Evolutionary conservation across 129 eudicot species (phyloP).

Genomic region (Heracleum sosnowskyi): DNA sequence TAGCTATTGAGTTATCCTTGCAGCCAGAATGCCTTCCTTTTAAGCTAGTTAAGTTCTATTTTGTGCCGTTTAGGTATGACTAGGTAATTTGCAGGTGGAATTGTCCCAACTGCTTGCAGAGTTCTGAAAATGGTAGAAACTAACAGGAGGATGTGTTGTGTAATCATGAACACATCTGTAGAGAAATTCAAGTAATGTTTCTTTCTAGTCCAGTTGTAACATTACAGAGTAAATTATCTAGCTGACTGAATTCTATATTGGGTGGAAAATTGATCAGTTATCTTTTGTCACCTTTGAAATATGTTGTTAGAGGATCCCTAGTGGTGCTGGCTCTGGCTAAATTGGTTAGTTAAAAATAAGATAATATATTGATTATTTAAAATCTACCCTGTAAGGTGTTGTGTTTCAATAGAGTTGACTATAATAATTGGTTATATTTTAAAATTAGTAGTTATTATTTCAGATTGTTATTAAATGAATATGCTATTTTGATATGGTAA

Average conservation of each 20-base stretch:
- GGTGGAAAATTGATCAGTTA: neutral
- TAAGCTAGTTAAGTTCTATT: neutral
- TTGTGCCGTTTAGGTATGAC: slow-evolving; percentile 6
- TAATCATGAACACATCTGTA: slow-evolving; percentile 7
- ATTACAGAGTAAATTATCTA: neutral
- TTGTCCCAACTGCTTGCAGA: slow-evolving; percentile 8
- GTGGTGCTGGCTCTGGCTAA: no score
- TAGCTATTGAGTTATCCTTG: slow-evolving; percentile 2
- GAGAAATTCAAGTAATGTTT: neutral
- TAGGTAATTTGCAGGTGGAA: slow-evolving; percentile 33
- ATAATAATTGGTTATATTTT: no score
- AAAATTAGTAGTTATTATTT: no score
- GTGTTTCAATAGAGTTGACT: no score
- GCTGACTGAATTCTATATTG: neutral
- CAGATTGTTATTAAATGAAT: no score
- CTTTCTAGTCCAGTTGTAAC: neutral
- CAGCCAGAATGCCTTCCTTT: neutral
- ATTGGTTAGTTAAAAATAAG: no score
- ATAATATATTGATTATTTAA: no score
- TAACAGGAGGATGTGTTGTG: neutral
- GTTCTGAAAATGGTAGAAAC: neutral
- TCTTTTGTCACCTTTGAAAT: neutral
- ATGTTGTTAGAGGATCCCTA: no score
- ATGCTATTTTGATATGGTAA: no score
- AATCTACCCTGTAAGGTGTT: no score